These are phyloP conservation scores for Penstemon eatonii DNA, from an alignment of 257 asterid species.

Conservation along the genomic window DNA sequence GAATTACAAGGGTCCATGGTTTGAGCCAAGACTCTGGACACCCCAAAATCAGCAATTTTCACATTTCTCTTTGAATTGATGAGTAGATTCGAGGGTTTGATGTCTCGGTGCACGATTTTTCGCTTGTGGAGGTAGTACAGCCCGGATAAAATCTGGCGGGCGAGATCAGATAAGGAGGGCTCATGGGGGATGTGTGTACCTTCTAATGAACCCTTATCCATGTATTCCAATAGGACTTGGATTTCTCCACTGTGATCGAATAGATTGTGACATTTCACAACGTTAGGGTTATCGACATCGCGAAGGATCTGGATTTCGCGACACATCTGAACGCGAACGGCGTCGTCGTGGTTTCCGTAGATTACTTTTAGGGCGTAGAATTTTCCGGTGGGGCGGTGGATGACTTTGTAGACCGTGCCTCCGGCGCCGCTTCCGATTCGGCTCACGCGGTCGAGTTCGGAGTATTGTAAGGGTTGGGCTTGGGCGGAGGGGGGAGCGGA, in stretches of 20 bases:
- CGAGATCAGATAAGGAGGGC: conserved; percentile 57
- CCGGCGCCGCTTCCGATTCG: conserved; percentile 94
- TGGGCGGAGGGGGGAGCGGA: conserved; percentile 34
- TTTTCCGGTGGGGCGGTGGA: conserved; percentile 68
- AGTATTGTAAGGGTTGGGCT: conserved; percentile 40
- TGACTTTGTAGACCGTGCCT: conserved; percentile 85
- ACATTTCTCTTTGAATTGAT: conserved; percentile 57
- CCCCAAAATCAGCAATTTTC: conserved; percentile 83
- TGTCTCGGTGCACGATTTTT: conserved; percentile 86
- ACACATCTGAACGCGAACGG: conserved; percentile 73
- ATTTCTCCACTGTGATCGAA: conserved; percentile 79
- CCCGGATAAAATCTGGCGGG: conserved; percentile 75
- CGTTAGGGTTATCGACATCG: conserved; percentile 76
- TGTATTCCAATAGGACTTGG: conserved; percentile 71
- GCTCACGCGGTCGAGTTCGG: conserved; percentile 73
- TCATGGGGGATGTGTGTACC: conserved; percentile 61
- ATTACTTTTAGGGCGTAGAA: conserved; percentile 76
- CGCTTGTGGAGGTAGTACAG: conserved; percentile 69
- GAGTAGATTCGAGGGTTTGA: conserved; percentile 77
- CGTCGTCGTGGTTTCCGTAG: conserved; percentile 79
- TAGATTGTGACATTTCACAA: conserved; percentile 71
- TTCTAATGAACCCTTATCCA: conserved; percentile 82
- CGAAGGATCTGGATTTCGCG: conserved; percentile 93
- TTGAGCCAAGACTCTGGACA: conserved; percentile 66
- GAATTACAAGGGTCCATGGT: conserved; percentile 92